Percentiles rank a stretch among this genome's conserved stretches.
Evolutionary conservation across 306 rosid species (phyloP).

Genomic region (Prosopis cineraria): DNA sequence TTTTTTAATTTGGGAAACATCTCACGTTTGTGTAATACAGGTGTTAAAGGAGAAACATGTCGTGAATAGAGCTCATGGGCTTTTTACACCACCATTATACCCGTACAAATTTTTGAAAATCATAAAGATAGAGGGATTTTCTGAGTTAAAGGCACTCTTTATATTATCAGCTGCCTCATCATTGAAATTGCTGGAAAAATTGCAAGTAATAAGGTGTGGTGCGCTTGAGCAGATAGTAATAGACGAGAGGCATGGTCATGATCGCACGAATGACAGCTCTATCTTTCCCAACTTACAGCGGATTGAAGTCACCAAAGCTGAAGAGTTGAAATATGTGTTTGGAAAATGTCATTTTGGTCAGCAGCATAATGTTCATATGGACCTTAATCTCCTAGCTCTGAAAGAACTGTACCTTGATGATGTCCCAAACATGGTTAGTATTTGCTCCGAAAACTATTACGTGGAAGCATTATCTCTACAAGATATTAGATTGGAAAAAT

Average conservation of each 20-base stretch:
- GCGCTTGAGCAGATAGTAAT: conserved; percentile 4
- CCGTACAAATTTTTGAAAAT: background rate
- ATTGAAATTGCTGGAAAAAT: conserved; percentile 10
- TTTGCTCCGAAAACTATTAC: background rate
- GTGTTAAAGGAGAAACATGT: background rate
- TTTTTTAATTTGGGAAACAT: too few relatives aligned
- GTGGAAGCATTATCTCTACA: background rate
- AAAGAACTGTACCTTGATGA: background rate
- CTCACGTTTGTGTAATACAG: too few relatives aligned
- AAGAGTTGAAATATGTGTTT: conserved; percentile 29
- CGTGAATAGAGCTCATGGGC: background rate
- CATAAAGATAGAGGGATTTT: background rate
- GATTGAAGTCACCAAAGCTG: background rate
- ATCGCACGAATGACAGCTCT: background rate
- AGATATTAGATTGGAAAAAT: too few relatives aligned
- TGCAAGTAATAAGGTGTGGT: background rate
- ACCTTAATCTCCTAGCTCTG: conserved; percentile 19
- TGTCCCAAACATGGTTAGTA: background rate
- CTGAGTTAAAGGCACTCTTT: conserved; percentile 2
- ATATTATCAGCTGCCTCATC: background rate
- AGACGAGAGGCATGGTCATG: background rate
- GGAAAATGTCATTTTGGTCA: background rate
- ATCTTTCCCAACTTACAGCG: background rate
- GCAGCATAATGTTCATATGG: background rate
- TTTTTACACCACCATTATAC: background rate